Evolutionary conservation across 257 asterid species (phyloP).

Genomic region (Przewalskia tangutica): DNA sequence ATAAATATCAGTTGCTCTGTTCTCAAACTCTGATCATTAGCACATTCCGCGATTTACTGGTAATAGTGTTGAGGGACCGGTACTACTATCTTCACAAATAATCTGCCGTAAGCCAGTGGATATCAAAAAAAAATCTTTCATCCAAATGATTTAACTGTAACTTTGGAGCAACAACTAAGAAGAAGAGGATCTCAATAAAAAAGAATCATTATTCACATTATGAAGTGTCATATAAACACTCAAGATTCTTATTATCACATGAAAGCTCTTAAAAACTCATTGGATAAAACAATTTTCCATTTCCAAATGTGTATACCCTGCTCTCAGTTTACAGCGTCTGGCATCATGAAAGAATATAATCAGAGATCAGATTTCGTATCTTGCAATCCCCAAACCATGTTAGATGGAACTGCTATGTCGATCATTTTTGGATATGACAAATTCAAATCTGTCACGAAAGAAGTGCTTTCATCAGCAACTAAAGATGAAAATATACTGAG

Average conservation of each 20-base stretch:
- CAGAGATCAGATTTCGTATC: conserved; percentile 19
- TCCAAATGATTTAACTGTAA: background rate
- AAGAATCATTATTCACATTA: background rate
- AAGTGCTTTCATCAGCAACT: background rate
- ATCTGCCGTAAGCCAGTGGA: too few species aligned
- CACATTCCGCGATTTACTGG: too few species aligned
- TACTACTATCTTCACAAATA: too few species aligned
- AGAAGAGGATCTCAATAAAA: background rate
- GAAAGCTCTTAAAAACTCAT: background rate
- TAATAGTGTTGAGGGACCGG: too few species aligned
- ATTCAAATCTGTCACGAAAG: conserved; percentile 46
- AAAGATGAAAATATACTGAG: background rate
- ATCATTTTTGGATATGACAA: conserved; percentile 93
- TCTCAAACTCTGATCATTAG: too few species aligned
- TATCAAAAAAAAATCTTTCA: too few species aligned
- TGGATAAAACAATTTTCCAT: background rate
- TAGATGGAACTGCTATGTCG: conserved; percentile 82
- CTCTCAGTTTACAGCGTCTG: background rate
- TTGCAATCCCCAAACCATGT: conserved; percentile 90
- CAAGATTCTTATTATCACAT: background rate
- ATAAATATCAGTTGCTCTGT: too few species aligned
- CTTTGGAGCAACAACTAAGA: background rate
- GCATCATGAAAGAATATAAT: background rate
- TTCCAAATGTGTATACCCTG: background rate
- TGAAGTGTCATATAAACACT: background rate